phyloP scores from a whole-genome alignment of 192 early-diverging fungal species.

The Coemansia sp. region DNA sequence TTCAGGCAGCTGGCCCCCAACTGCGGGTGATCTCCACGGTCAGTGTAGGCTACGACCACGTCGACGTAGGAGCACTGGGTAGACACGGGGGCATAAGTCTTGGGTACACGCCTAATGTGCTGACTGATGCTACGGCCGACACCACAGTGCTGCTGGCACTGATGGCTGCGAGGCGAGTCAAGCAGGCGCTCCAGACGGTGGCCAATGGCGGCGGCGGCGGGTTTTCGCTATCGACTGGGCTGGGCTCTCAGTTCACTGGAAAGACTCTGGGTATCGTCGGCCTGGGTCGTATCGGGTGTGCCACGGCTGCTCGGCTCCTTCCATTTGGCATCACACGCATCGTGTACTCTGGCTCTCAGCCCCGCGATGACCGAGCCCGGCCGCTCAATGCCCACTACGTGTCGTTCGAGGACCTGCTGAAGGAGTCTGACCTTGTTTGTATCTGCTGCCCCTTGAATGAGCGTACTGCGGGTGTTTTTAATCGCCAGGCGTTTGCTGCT shows the following conservation, averaged over 20 bases:
- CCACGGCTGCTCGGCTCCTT: constrained; percentile 68
- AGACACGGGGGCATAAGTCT: constrained; percentile 59
- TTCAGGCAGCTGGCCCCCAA: constrained; percentile 65
- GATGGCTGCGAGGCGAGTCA: constrained; percentile 69
- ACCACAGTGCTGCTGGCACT: constrained; percentile 76
- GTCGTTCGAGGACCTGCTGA: constrained; percentile 63
- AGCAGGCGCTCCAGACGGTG: constrained; percentile 56
- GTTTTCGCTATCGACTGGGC: constrained; percentile 32
- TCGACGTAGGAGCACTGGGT: constrained; percentile 61
- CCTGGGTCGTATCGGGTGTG: constrained; percentile 79
- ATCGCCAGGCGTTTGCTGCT: constrained; percentile 61
- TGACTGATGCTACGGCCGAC: constrained; percentile 89
- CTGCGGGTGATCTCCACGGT: constrained; percentile 77
- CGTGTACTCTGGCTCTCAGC: constrained; percentile 63
- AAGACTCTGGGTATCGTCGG: constrained; percentile 89
- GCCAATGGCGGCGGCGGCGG: constrained; percentile 11
- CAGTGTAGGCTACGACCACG: constrained; percentile 85
- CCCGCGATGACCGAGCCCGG: constrained; percentile 55
- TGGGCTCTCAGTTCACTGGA: constrained; percentile 72
- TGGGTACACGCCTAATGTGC: constrained; percentile 84
- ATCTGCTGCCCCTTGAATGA: constrained; percentile 74
- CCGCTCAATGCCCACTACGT: constrained; percentile 58
- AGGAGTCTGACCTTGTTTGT: constrained; percentile 71
- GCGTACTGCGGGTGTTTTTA: constrained; percentile 73
- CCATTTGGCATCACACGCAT: constrained; percentile 72